Conservation (phyloP, 129 eudicot species). For the Artemisia tridentata region DNA sequence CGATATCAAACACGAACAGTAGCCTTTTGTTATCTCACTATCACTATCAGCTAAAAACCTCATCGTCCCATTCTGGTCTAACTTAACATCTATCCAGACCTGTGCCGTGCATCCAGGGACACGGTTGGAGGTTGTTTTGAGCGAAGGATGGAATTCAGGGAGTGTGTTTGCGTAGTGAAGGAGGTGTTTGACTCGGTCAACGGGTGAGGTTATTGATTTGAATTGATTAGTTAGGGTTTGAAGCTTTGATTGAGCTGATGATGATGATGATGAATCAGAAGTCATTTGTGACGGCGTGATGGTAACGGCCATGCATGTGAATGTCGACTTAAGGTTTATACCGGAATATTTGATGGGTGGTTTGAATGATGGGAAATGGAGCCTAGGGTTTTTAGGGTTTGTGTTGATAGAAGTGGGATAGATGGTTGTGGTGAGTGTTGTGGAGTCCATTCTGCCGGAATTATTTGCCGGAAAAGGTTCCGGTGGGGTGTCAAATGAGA, state of each 20-base stretch:
- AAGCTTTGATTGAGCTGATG: conserved; percentile 40
- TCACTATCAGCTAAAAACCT: conserved; percentile 79
- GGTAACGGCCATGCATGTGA: conserved; percentile 38
- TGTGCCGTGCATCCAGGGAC: conserved; percentile 96
- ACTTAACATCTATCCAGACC: conserved; percentile 71
- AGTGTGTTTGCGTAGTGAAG: conserved; percentile 45
- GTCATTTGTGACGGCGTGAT: conserved; percentile 34
- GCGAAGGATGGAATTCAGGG: conserved; percentile 34
- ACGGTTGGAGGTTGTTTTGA: conserved; percentile 44
- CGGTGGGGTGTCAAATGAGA: too few species aligned
- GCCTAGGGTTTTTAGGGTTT: too few species aligned
- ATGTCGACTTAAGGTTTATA: conserved; percentile 16
- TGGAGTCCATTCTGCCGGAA: too few species aligned
- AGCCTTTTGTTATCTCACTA: conserved; percentile 81
- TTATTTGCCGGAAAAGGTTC: too few species aligned
- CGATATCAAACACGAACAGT: conserved; percentile 68
- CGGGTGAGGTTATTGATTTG: conserved; percentile 43
- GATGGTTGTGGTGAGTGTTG: too few species aligned
- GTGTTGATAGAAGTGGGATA: too few species aligned
- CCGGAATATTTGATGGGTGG: too few species aligned
- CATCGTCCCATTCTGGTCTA: conserved; percentile 49
- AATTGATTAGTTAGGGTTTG: conserved; percentile 52
- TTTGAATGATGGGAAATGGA: too few species aligned
- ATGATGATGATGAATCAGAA: conserved; percentile 30
- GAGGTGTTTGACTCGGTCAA: conserved; percentile 65